Base-by-base conservation (phyloP, 257 asterid genomes). In the Paraleonurus japonicus region DNA sequence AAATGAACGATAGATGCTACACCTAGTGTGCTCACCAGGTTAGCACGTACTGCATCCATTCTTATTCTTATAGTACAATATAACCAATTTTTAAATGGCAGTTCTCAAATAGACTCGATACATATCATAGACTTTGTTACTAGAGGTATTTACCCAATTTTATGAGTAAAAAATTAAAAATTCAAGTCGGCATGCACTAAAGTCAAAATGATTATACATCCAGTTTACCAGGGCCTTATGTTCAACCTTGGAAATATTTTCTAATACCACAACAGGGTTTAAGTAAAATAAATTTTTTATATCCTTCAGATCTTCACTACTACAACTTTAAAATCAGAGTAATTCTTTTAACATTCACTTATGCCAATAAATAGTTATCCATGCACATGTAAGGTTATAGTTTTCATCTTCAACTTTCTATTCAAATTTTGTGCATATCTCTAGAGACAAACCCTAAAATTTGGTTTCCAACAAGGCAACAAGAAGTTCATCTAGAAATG, bases 191-290 rank as follows among this genome's bases (percentile, higher is more conserved):
- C 23, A 11, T 20, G 33, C 55, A 30, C 58, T 45, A 39, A 65
- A 55, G 22, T 32, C 41, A 58, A 73, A 59, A 48, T 19, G 43
- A 20, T 39, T 11, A 53, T 10, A 9, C 4, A n/a, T 50, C 37
- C 33, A 50, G 48, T 20, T 69, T 50, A 22, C 45, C 48, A 11
- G 43, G 26, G 48, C 22, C 30, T 54, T 19, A 26, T 15, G 15
- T 37, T 27, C 61, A 66, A 16, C 47, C 22, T 72, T 61, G 55
- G 15, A 32, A 48, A 12, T 32, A 35, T 51, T 32, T 43, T 32
- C 65, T 55, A 27, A 23, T 67, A 61, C 69, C 30, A n/a, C 17
- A 26, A 32, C 67, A 50, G 33, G 41, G 33, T 59, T 73, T 22
- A 53, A 28, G 65, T n/a, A 39, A n/a, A 54, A 41, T 8, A 50